Conservation (phyloP, 106 monocot species). For the Dendrobium catenatum region DNA sequence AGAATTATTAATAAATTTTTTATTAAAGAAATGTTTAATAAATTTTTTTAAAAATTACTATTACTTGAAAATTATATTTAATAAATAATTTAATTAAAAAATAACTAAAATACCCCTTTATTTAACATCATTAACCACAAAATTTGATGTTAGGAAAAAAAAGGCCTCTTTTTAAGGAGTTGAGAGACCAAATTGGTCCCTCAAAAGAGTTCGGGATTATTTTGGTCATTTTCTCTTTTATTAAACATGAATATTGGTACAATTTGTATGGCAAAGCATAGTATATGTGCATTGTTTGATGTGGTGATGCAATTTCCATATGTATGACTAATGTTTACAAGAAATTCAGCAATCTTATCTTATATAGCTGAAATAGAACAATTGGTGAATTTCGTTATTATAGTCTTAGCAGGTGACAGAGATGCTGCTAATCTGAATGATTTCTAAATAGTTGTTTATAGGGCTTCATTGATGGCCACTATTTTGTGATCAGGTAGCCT, state of each 20-base stretch:
- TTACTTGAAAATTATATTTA: no score
- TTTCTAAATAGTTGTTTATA: background rate
- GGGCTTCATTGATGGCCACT: background rate
- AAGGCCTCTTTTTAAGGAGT: no score
- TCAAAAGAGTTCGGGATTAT: no score
- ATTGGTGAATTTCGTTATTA: background rate
- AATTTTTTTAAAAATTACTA: no score
- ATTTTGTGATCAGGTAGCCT: no score
- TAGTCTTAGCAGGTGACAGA: background rate
- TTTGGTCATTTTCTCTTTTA: background rate
- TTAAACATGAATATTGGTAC: background rate
- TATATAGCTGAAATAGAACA: background rate
- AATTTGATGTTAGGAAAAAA: no score
- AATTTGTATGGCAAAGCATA: background rate
- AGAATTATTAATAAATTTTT: no score
- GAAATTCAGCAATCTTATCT: background rate
- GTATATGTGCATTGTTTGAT: background rate
- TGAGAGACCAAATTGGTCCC: no score
- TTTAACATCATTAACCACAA: no score
- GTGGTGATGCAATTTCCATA: background rate
- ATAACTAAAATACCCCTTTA: no score
- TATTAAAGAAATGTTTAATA: no score
- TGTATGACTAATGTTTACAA: background rate
- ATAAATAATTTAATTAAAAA: no score
- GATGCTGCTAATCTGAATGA: background rate